Conservation (phyloP, 2,329 filamentous ascomycete species). For the Pseudogymnoascus sp. region DNA sequence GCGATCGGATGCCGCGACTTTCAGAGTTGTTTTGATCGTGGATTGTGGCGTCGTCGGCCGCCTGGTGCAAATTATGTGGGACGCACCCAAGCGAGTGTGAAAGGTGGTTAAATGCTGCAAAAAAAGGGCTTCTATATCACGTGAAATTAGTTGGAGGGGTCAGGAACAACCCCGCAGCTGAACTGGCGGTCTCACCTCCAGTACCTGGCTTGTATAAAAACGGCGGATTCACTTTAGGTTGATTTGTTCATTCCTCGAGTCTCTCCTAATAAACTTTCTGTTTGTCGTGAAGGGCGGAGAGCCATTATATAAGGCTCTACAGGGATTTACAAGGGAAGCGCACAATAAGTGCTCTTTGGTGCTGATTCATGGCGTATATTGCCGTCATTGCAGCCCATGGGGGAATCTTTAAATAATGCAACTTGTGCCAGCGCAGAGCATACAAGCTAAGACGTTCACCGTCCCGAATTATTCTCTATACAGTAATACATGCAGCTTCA, state of each 20-base stretch:
- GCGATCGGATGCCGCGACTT: slow-evolving; percentile 8
- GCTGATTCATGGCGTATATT: not conserved
- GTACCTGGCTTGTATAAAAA: not conserved
- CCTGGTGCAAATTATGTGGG: slow-evolving; percentile 8
- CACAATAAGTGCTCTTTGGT: not conserved
- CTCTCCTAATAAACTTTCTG: not conserved
- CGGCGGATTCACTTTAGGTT: not conserved
- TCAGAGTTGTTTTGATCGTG: slow-evolving; percentile 3
- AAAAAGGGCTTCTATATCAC: slow-evolving; percentile 6
- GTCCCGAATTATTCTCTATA: not conserved
- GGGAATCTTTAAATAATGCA: not conserved
- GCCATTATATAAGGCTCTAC: not conserved
- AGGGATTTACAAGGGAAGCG: not conserved
- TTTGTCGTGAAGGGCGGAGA: not conserved
- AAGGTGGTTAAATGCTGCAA: slow-evolving; percentile 10
- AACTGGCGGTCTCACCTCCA: not conserved
- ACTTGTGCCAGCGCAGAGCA: not conserved
- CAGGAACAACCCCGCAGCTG: slow-evolving; percentile 7
- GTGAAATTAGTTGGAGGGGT: slow-evolving; percentile 6
- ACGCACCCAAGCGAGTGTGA: not conserved
- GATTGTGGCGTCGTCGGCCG: slow-evolving; percentile 6
- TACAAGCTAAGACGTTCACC: not conserved
- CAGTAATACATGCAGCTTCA: not conserved
- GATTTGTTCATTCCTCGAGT: not conserved
- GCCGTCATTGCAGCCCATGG: not conserved